A percentile compares a stretch with the other conserved stretches of the same genome.
These are phyloP conservation scores for Pneumocystis jirovecii DNA, from an alignment of 1,139 yeast genomes.

Conservation along the genomic window DNA sequence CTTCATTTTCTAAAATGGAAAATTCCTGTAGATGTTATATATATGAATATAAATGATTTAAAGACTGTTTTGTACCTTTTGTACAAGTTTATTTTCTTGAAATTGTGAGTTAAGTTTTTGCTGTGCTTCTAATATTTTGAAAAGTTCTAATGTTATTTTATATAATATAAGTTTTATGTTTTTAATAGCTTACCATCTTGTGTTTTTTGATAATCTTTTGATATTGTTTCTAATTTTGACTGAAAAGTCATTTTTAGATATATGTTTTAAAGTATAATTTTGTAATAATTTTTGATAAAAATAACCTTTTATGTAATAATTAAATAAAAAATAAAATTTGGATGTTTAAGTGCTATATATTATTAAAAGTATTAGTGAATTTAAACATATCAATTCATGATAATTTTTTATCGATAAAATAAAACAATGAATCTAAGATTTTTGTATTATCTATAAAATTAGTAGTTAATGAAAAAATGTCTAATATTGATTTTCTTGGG, in stretches of 20 bases:
- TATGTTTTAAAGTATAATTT: not conserved
- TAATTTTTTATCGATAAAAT: not conserved
- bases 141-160: not conserved
- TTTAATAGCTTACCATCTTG: not conserved
- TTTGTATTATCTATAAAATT: not conserved
- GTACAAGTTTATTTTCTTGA: not conserved
- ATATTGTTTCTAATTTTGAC: conserved; percentile 1
- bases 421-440: not conserved
- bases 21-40: not conserved
- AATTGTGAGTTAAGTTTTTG: conserved; percentile 1
- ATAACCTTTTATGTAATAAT: not conserved
- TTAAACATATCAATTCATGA: not conserved
- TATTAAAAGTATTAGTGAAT: not conserved
- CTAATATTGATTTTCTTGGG: conserved; percentile 1
- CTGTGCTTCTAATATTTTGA: not conserved
- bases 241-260: not conserved
- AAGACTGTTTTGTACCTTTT: not conserved
- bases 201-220: conserved; percentile 1
- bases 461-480: not conserved
- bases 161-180: not conserved
- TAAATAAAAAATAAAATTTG: not conserved
- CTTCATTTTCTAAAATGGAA: not conserved
- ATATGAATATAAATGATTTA: not conserved
- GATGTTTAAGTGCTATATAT: not conserved
- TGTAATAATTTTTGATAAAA: not conserved